Evolutionary conservation across 164 flowering plant genomes (phyloP).

Genomic region (Santalum album): DNA sequence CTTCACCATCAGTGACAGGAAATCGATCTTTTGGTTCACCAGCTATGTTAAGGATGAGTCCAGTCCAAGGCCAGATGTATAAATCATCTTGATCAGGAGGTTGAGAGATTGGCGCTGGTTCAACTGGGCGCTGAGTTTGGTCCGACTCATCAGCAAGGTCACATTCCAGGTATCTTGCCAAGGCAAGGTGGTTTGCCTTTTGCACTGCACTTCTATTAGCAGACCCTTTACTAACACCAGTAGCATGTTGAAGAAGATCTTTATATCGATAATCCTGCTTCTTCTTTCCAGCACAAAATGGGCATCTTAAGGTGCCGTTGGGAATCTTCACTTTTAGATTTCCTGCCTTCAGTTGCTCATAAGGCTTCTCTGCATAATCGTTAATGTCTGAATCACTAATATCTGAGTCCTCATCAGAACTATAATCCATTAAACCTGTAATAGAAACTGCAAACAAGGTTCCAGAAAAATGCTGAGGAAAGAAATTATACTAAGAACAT

Average conservation of each 20-base stretch:
- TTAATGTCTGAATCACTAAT: constrained; percentile 81
- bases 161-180: constrained; percentile 50
- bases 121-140: constrained; percentile 10
- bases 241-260: constrained; percentile 76
- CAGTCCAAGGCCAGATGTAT: constrained; percentile 76
- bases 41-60: constrained; percentile 40
- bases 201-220: constrained; percentile 55
- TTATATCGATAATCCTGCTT: constrained; percentile 75
- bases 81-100: constrained; percentile 27
- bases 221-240: constrained; percentile 68
- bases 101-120: constrained; percentile 19
- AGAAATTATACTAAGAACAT: too few relatives aligned
- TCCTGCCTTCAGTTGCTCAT: constrained; percentile 37
- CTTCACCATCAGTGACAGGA: constrained; percentile 9
- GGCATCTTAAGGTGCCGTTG: constrained; percentile 58
- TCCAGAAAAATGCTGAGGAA: too few relatives aligned
- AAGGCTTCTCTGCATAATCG: constrained; percentile 46
- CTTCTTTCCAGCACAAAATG: constrained; percentile 83
- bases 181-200: constrained; percentile 73
- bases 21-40: constrained; percentile 14
- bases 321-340: constrained; percentile 34
- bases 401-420: constrained; percentile 68
- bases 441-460: background rate
- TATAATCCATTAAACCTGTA: constrained; percentile 32
- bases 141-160: constrained; percentile 36